Base-by-base conservation (phyloP, 1,139 yeast species). In the Debaryomyces psychrophilus region DNA sequence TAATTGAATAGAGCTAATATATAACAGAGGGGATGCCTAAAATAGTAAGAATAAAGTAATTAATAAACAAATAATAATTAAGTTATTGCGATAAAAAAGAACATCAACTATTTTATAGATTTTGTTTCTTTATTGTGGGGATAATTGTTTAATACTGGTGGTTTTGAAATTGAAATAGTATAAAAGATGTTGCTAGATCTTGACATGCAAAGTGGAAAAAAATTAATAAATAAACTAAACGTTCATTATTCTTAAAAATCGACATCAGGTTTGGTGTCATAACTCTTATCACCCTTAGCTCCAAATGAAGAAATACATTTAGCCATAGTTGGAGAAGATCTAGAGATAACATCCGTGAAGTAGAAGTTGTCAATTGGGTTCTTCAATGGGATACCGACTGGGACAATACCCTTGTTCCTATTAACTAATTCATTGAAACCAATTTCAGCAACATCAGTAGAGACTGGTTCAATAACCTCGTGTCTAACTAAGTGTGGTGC, bases 301-400 rank as follows among this genome's bases (percentile, higher is more conserved):
- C 89, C 89, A 61, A 83, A 83, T 46, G 85, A 69, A 45, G 83
- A 72, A 51, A 83, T 79, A 77, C 95, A 86, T 72, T 80, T 85
- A 45, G 96, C 95, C 96, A 89, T 88, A 34, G 96, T 88, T 57
- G 90, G 90, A 44, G 96, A 88, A 48, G 89, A 83, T 75, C 96
- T 81, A 33, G 96, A 85, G 58, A 89, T 85, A 53, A 87, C 89
- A 67, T 89, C 95, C 38, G 96, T 89, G 76, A 87, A 86, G 76
- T 88, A 89, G 67, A 87, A 89, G 81, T 89, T 87, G 54, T 82
- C 81, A 61, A 89, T 83, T 50, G 90, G 92, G 65, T 82, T 82
- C 68, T 79, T 78, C 62, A 82, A 77, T 51, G 76, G 76, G 44
- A 68, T 73, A 51, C 85, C 84, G 34, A 71, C 58, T 33, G 77